phyloP scores from a whole-genome alignment of 2,329 filamentous ascomycete species.

The Colletotrichum sp. region DNA sequence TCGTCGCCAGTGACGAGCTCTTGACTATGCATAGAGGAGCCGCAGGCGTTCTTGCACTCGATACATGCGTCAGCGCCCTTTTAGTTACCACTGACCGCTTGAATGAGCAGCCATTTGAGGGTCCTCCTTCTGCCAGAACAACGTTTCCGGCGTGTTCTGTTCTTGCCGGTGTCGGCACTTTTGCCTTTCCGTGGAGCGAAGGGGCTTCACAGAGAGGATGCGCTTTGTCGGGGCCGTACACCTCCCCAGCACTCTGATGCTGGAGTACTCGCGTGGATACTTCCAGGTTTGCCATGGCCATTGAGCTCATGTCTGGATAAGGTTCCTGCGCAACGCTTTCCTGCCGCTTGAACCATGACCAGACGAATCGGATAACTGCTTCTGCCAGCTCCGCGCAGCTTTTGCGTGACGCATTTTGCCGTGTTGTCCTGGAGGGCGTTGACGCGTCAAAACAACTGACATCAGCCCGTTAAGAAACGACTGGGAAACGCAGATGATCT shows the following conservation, averaged over 20 bases:
- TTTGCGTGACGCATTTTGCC: background rate
- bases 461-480: background rate
- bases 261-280: background rate
- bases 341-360: background rate
- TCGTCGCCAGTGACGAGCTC: background rate
- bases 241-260: background rate
- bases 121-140: background rate
- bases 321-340: background rate
- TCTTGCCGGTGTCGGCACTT: background rate
- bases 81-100: background rate
- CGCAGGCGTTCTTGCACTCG: background rate
- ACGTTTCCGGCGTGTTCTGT: background rate
- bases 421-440: background rate
- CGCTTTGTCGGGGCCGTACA: background rate
- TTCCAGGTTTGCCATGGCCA: background rate
- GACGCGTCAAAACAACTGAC: background rate
- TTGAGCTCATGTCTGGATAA: background rate
- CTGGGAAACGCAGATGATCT: background rate
- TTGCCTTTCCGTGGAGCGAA: background rate
- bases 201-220: background rate
- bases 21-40: background rate
- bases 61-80: background rate
- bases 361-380: background rate
- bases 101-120: background rate
- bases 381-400: background rate